Base-by-base conservation (phyloP, 176 grass and related monocot genomes). In the Triticum aestivum region DNA sequence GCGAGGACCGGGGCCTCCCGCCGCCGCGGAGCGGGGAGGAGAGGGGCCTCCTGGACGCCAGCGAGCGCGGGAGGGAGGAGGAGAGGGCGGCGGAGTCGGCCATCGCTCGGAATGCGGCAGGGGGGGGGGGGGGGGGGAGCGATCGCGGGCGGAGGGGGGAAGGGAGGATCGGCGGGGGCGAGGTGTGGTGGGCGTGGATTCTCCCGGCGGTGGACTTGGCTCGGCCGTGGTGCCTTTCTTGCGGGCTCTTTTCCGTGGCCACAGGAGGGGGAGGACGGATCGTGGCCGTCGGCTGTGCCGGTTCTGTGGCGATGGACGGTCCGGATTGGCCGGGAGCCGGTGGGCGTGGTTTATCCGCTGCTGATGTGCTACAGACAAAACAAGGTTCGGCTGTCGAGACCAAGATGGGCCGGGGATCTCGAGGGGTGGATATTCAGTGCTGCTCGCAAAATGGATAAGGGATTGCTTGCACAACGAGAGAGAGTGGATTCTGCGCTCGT, bases 71-170 rank as follows among this genome's bases (percentile, higher is more conserved):
- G 6, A 86, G 66, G 65, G 77, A 84, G 61, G 88, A 84, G 47
- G 80, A 89, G 69, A 88, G 78, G 77, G 85, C 88, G 33, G 92
- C 88, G 56, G 92, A 85, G 70, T 91, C 91, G 13, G 89, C 91
- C 91, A 93, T 95, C 88, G 87, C 86, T 82, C 78, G 21, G 39
- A 67, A 65, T 49, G 42, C 17, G 69, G 18, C 38, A 44, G 26
- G 26, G 26, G 26, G 26, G 26, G 26, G 26, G 26, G 1, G 10
- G 13, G 15, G 9, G 61, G 18, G 10, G 29, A 30, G 29, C 29
- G 21, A 83, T 73, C 69, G 73, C 45, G 80, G 79, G 13, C 1
- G 71, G 3, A 45, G 12, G 70, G 3, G 30, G 12, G 51, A 79
- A 33, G 77, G 42, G 65, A 34, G 69, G 64, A 45, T 4, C 18